phyloP scores from a whole-genome alignment of 2,329 filamentous ascomycete species.

The Colletotrichum sp. region DNA sequence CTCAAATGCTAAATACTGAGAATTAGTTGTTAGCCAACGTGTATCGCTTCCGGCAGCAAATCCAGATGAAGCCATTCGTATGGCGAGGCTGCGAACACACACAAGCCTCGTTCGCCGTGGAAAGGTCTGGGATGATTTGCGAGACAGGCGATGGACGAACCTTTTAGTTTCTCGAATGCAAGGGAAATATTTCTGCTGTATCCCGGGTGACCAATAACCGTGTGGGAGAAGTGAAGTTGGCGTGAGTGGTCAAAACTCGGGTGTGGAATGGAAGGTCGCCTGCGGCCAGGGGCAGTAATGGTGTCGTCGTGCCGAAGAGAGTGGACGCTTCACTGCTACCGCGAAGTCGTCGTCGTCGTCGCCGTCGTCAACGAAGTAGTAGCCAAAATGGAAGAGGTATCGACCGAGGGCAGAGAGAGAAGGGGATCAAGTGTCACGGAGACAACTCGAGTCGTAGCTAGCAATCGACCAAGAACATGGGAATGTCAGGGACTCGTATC shows the following conservation, averaged over 20 bases:
- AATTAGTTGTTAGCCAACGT: background rate
- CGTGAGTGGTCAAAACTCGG: slow-evolving; percentile 35
- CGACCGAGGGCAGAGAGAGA: slow-evolving; percentile 21
- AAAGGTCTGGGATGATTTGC: background rate
- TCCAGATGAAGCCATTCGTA: background rate
- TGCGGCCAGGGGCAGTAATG: slow-evolving; percentile 54
- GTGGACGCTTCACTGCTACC: slow-evolving; percentile 52
- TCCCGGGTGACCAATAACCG: slow-evolving; percentile 16
- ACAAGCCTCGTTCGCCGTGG: background rate
- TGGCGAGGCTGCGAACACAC: background rate
- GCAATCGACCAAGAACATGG: slow-evolving; percentile 35
- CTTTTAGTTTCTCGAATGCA: slow-evolving; percentile 10
- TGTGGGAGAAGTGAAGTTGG: slow-evolving; percentile 6
- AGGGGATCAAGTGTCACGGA: slow-evolving; percentile 33
- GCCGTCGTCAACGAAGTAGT: background rate
- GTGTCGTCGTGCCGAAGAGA: slow-evolving; percentile 37
- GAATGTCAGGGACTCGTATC: slow-evolving; percentile 20
- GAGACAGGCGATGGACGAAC: background rate
- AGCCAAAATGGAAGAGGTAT: slow-evolving; percentile 18
- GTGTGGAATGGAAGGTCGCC: slow-evolving; percentile 58
- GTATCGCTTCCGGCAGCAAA: background rate
- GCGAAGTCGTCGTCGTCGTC: slow-evolving; percentile 35
- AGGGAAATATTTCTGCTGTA: background rate
- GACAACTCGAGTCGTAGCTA: slow-evolving; percentile 37
- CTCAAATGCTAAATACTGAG: background rate